phyloP scores from a whole-genome alignment of 768 basidiomycete genomes.

The Leccinum incarnatum region DNA sequence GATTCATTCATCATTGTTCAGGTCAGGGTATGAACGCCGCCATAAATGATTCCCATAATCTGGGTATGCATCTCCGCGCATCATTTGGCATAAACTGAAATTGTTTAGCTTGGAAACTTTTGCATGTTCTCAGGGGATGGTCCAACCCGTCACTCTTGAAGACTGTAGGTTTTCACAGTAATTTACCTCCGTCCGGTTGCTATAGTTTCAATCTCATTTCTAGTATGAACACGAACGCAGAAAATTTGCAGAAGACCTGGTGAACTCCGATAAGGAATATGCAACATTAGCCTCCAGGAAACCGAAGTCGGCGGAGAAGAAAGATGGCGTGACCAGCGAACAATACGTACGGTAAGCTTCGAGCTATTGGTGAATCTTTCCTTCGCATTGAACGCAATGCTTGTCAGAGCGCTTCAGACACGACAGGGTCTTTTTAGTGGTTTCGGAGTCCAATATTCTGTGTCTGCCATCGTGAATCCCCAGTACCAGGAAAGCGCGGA shows the following conservation, averaged over 20 bases:
- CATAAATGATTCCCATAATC: background rate
- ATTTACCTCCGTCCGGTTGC: background rate
- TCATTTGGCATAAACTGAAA: background rate
- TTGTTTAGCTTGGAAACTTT: background rate
- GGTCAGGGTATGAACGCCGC: background rate
- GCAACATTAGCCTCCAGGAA: background rate
- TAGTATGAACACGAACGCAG: background rate
- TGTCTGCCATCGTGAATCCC: background rate
- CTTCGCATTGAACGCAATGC: background rate
- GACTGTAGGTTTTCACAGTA: background rate
- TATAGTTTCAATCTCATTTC: background rate
- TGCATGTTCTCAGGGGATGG: background rate
- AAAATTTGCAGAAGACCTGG: background rate
- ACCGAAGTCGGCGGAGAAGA: background rate
- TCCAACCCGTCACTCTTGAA: background rate
- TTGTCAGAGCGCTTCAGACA: background rate
- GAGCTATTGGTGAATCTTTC: background rate
- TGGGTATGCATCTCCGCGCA: background rate
- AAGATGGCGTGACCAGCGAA: background rate
- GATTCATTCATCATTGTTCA: background rate
- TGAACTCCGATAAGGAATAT: background rate
- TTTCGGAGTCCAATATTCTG: background rate
- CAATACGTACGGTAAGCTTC: background rate
- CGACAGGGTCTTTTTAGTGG: background rate
- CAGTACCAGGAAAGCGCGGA: background rate